phyloP scores from a whole-genome alignment of 2,329 filamentous ascomycete species.

The Nothophaeocryptopus gaeumannii region DNA sequence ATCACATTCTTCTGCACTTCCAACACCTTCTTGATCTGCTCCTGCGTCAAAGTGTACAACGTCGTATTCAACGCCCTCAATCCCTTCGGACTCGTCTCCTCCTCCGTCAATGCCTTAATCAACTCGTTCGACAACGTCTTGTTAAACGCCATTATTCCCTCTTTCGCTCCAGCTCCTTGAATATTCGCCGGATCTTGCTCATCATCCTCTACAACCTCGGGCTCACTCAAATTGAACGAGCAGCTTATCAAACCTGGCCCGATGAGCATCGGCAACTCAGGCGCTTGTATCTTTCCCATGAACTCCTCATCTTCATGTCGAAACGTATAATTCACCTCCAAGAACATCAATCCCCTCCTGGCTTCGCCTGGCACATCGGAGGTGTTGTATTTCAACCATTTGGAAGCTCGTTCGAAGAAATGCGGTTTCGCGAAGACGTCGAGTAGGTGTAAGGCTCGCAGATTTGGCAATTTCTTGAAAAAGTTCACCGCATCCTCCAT shows the following conservation, averaged over 20 bases:
- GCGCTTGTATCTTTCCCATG: slow-evolving; percentile 39
- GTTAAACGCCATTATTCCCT: slow-evolving; percentile 39
- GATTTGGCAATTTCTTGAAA: slow-evolving; percentile 37
- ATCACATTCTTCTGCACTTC: slow-evolving; percentile 38
- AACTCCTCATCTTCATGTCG: slow-evolving; percentile 45
- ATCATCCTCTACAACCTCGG: slow-evolving; percentile 33
- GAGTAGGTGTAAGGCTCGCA: slow-evolving; percentile 47
- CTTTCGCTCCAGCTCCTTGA: slow-evolving; percentile 30
- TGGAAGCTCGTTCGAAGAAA: slow-evolving; percentile 38
- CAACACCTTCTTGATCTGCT: slow-evolving; percentile 37
- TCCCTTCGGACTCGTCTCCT: slow-evolving; percentile 33
- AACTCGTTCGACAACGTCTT: slow-evolving; percentile 30
- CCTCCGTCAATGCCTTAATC: slow-evolving; percentile 36
- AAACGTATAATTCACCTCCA: slow-evolving; percentile 49
- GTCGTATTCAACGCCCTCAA: slow-evolving; percentile 41
- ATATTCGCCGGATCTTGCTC: slow-evolving; percentile 33
- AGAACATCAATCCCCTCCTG: slow-evolving; percentile 39
- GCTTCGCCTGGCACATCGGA: slow-evolving; percentile 29
- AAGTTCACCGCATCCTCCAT: slow-evolving; percentile 42
- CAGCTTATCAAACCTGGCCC: slow-evolving; percentile 39
- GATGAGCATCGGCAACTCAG: slow-evolving; percentile 37
- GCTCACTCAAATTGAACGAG: slow-evolving; percentile 38
- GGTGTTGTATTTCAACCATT: slow-evolving; percentile 33
- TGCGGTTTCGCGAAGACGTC: slow-evolving; percentile 46
- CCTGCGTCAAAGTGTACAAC: slow-evolving; percentile 40